Evolutionary conservation across 371 early-diverging fungal species (phyloP), one percentile per base, ranked within the genome.

Genomic region (Chytridiales sp.): DNA sequence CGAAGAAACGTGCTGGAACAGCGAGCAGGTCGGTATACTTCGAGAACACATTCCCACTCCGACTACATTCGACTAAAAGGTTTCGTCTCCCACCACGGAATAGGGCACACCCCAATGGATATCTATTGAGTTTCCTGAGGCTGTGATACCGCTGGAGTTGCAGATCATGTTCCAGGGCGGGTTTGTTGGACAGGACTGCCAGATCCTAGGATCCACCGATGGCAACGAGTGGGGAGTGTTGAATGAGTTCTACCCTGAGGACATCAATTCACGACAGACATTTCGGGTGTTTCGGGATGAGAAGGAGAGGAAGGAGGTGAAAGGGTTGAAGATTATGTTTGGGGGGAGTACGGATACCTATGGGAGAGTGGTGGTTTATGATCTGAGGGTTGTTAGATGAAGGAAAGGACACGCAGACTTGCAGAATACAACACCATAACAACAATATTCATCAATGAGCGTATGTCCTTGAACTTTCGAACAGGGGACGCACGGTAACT

Each of bases 1-100:
- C 62, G 75, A 69, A 41, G 93, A 92, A 57, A 94, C 95, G 0
- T 95, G 96, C 73, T 95, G 96, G 96, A 94, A 94, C 77, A 91
- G 92, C 26, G 94, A 93, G 52, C 85, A 87, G 69, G 91, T 86
- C 81, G n/a, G n/a, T n/a, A 68, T 62, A 32, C 40, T 5, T 17
- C 21, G 21, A 15, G 32, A 50, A 2, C 1, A 17, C 26, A 26
- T n/a, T 30, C n/a, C 19, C 27, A 5, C 8, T 13, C 4, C 1
- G 4, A 29, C 43, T 30, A 30, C 8, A 29, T 26, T 30, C 11
- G 30, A 30, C 11, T 5, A 21, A 27, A 9, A 6, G 49, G 29
- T 27, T 21, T 31, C 6, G 47, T 38, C 29, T 30, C 17, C 24
- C 1, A 26, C 21, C 31, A 29, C 44, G n/a, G 15, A 38, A 8